A percentile compares a stretch with the other conserved stretches of the same genome.
phyloP scores from a whole-genome alignment of 306 rosid genomes.

The Luffa aegyptiaca region DNA sequence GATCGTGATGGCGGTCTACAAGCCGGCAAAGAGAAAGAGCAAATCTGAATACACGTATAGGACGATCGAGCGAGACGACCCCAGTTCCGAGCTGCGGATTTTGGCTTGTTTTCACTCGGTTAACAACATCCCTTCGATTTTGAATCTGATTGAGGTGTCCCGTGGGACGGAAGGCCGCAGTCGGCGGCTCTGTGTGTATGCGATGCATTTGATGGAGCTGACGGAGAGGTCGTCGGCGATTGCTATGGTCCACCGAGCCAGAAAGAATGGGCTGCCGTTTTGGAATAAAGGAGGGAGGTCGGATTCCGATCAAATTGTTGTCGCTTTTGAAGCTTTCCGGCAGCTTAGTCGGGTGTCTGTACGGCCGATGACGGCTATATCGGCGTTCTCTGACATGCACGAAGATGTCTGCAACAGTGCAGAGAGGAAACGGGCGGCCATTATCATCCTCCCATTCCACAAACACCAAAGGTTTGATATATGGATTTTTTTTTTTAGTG shows the following conservation, averaged over 20 bases:
- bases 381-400: slow-evolving; percentile 29
- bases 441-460: slow-evolving; percentile 58
- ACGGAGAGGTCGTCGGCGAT: slow-evolving; percentile 57
- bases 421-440: slow-evolving; percentile 35
- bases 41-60: slow-evolving; percentile 34
- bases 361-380: slow-evolving; percentile 74
- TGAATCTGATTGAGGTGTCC: slow-evolving; percentile 70
- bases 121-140: slow-evolving; percentile 54
- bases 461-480: slow-evolving; percentile 27
- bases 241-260: slow-evolving; percentile 48
- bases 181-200: slow-evolving; percentile 55
- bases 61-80: slow-evolving; percentile 41
- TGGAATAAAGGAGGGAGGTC: slow-evolving; percentile 37
- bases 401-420: slow-evolving; percentile 48
- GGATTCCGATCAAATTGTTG: slow-evolving; percentile 29
- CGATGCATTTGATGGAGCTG: slow-evolving; percentile 80
- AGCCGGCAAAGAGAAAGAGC: slow-evolving; percentile 45
- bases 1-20: slow-evolving; percentile 46
- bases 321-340: slow-evolving; percentile 47
- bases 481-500: background rate
- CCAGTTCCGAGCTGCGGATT: slow-evolving; percentile 45
- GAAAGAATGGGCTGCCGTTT: slow-evolving; percentile 53
- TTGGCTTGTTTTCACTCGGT: slow-evolving; percentile 56
- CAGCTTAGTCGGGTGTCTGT: slow-evolving; percentile 44
- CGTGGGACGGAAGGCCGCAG: slow-evolving; percentile 42